Evolutionary conservation across 2,329 filamentous ascomycete genomes (phyloP).

Genomic region (Colletotrichum limetticola): DNA sequence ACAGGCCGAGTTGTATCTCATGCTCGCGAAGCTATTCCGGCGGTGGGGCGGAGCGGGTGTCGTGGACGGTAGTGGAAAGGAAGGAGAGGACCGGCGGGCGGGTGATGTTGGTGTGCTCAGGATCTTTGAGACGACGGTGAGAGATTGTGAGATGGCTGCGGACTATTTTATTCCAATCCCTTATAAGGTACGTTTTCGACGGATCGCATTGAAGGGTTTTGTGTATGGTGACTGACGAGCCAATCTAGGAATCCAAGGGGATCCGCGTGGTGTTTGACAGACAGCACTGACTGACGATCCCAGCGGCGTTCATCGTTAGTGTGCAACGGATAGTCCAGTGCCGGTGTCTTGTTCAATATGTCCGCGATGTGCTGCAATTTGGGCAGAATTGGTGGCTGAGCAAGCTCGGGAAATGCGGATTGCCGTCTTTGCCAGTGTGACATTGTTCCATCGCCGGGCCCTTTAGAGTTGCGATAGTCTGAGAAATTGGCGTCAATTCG

Average conservation of each 20-base stretch:
- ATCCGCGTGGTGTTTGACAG: slow-evolving; percentile 47
- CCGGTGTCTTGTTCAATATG: no score
- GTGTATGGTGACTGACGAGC: not conserved
- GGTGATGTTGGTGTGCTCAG: slow-evolving; percentile 48
- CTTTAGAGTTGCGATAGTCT: slow-evolving; percentile 20
- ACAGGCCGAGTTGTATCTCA: slow-evolving; percentile 50
- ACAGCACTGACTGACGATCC: slow-evolving; percentile 34
- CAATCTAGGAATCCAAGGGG: slow-evolving; percentile 43
- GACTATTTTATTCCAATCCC: slow-evolving; percentile 53
- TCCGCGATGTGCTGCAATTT: not conserved
- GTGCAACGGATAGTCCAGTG: no score
- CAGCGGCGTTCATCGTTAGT: not conserved
- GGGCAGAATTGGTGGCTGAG: not conserved
- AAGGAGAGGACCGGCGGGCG: slow-evolving; percentile 41
- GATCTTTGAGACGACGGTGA: slow-evolving; percentile 48
- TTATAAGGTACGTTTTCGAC: slow-evolving; percentile 43
- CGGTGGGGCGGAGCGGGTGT: slow-evolving; percentile 44
- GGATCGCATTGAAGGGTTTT: not conserved
- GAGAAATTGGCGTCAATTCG: slow-evolving; percentile 12
- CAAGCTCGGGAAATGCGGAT: not conserved
- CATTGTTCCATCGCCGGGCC: not conserved
- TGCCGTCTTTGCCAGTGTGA: not conserved
- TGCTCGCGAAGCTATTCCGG: slow-evolving; percentile 50
- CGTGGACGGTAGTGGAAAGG: slow-evolving; percentile 42
- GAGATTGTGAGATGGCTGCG: slow-evolving; percentile 49